Conservation (phyloP, 1,139 yeast species). For the Magnusiomyces tetraspermus region DNA sequence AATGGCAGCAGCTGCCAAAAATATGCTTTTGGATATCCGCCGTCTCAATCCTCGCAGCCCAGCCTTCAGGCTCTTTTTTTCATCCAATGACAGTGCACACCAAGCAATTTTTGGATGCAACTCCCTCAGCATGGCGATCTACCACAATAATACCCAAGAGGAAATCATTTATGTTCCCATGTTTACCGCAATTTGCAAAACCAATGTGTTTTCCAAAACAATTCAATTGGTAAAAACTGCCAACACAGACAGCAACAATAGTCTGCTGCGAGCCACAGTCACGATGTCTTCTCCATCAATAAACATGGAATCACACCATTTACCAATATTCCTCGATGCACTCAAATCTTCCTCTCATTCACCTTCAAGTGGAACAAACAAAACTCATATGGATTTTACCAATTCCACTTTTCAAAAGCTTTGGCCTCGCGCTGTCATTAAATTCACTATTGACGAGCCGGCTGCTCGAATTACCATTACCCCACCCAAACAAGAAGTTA, state of each 20-base stretch:
- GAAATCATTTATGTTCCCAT: conserved; percentile 35
- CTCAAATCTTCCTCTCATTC: conserved; percentile 7
- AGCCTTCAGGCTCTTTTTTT: conserved; percentile 33
- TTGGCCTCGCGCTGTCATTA: conserved; percentile 30
- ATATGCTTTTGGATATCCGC: conserved; percentile 32
- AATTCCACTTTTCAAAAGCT: conserved; percentile 21
- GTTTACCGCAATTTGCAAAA: conserved; percentile 31
- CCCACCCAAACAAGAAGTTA: conserved; percentile 11
- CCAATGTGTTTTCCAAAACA: conserved; percentile 32
- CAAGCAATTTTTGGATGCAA: conserved; percentile 34
- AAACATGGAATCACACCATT: conserved; percentile 30
- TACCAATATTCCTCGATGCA: conserved; percentile 25
- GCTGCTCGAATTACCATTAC: conserved; percentile 30
- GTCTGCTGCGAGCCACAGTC: conserved; percentile 28
- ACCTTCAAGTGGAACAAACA: neutral
- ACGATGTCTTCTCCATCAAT: conserved; percentile 34
- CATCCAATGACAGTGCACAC: conserved; percentile 32
- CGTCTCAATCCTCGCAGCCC: conserved; percentile 34
- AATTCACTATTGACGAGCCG: conserved; percentile 33
- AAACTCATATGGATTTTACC: conserved; percentile 1
- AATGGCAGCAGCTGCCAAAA: conserved; percentile 30
- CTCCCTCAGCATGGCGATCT: conserved; percentile 32
- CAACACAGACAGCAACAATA: conserved; percentile 22
- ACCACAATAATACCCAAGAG: conserved; percentile 26
- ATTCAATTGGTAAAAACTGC: conserved; percentile 22